Evolutionary conservation across 2,329 filamentous ascomycete genomes (phyloP).

Genomic region (Trichocomaceae sp.): DNA sequence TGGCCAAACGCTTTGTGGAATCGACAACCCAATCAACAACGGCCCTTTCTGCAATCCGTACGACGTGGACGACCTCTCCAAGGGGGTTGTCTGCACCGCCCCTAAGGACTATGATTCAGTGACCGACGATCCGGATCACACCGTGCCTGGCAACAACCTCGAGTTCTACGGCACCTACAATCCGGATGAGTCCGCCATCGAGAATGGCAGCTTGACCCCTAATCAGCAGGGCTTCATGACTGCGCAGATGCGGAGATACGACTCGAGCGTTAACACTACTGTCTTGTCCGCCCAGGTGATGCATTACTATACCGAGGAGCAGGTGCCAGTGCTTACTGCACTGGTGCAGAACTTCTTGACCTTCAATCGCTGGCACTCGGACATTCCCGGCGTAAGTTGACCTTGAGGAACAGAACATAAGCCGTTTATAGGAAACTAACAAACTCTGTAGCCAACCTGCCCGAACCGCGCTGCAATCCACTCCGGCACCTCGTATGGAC

Average conservation of each 20-base stretch:
- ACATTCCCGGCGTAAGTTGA: slow-evolving; percentile 22
- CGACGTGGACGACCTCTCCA: slow-evolving; percentile 26
- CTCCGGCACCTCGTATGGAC: slow-evolving; percentile 36
- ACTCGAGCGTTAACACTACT: slow-evolving; percentile 26
- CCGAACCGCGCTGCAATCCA: slow-evolving; percentile 33
- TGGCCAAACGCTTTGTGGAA: slow-evolving; percentile 32
- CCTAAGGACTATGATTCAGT: slow-evolving; percentile 18
- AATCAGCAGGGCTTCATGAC: slow-evolving; percentile 39
- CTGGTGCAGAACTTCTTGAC: slow-evolving; percentile 41
- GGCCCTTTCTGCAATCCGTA: slow-evolving; percentile 37
- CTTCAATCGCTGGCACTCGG: slow-evolving; percentile 40
- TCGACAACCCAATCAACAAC: slow-evolving; percentile 29
- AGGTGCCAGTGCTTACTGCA: slow-evolving; percentile 36
- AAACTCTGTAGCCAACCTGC: slow-evolving; percentile 35
- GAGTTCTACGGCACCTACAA: slow-evolving; percentile 37
- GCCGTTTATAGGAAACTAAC: no score
- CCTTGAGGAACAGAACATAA: no score
- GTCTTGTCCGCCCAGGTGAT: slow-evolving; percentile 34
- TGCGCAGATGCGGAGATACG: slow-evolving; percentile 35
- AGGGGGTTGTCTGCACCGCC: slow-evolving; percentile 26
- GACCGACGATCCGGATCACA: slow-evolving; percentile 40
- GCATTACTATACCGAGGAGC: slow-evolving; percentile 39
- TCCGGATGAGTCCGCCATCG: slow-evolving; percentile 17
- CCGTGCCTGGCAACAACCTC: slow-evolving; percentile 38
- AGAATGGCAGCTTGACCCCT: slow-evolving; percentile 11